These are phyloP conservation scores for Cytospora paraplurivora DNA, from an alignment of 2,329 filamentous ascomycete species.

Conservation along the genomic window DNA sequence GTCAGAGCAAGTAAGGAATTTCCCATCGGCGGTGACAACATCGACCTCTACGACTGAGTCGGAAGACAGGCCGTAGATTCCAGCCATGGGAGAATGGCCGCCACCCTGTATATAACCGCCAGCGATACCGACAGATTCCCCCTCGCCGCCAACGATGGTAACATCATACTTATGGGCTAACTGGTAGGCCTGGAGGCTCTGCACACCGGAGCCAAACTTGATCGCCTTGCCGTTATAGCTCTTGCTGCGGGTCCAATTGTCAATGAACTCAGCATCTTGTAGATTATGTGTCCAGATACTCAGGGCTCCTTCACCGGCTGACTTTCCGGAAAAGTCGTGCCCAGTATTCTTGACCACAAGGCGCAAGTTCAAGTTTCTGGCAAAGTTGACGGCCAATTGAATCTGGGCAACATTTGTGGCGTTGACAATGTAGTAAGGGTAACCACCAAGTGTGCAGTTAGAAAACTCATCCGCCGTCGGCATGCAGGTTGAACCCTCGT, in stretches of 20 bases:
- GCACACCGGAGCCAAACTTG: slow-evolving; percentile 34
- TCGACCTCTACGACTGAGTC: slow-evolving; percentile 37
- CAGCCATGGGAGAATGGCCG: slow-evolving; percentile 12
- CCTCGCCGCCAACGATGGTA: slow-evolving; percentile 3
- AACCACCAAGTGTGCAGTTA: slow-evolving; percentile 43
- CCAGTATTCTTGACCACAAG: slow-evolving; percentile 56
- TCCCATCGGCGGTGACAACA: slow-evolving; percentile 49
- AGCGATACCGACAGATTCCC: slow-evolving; percentile 18
- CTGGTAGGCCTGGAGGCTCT: slow-evolving; percentile 17
- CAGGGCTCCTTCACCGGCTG: slow-evolving; percentile 41
- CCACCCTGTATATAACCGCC: slow-evolving; percentile 17
- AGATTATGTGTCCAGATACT: slow-evolving; percentile 43
- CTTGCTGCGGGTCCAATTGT: slow-evolving; percentile 25
- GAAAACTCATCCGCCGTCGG: slow-evolving; percentile 25
- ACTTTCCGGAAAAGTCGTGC: slow-evolving; percentile 49
- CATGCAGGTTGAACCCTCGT: slow-evolving; percentile 37
- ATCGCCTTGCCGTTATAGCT: slow-evolving; percentile 51
- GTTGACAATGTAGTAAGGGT: slow-evolving; percentile 45
- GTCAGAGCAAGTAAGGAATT: slow-evolving; percentile 43
- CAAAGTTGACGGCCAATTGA: slow-evolving; percentile 50
- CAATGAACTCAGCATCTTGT: slow-evolving; percentile 37
- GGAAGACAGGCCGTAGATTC: slow-evolving; percentile 12
- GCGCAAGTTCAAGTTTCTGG: slow-evolving; percentile 49
- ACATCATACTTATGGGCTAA: slow-evolving; percentile 11
- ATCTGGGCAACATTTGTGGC: slow-evolving; percentile 45